phyloP scores from a whole-genome alignment of 257 asterid species.

The Galeopsis tetrahit region DNA sequence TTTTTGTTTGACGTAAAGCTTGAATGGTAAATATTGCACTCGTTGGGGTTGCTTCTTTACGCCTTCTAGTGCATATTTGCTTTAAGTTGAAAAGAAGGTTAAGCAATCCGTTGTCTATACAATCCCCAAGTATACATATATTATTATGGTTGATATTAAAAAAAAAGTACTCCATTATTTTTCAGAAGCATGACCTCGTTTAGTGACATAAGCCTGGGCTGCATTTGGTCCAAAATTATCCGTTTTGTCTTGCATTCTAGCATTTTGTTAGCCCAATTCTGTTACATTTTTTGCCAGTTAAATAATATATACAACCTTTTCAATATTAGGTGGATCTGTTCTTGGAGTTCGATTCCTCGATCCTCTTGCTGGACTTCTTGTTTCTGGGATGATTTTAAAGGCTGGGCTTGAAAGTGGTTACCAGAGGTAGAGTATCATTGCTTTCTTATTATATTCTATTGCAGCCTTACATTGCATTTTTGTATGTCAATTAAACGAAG shows the following conservation, averaged over 20 bases:
- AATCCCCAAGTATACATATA: neutral
- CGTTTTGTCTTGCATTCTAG: neutral
- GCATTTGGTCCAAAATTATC: constrained; percentile 8
- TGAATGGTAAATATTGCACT: too few relatives aligned
- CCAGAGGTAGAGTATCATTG: constrained; percentile 62
- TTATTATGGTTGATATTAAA: neutral
- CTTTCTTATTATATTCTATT: neutral
- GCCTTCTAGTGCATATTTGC: neutral
- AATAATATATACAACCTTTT: neutral
- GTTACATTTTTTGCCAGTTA: neutral
- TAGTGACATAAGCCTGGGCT: neutral
- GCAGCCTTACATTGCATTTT: neutral
- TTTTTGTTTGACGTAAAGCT: constrained; percentile 2
- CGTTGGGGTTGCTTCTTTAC: too few relatives aligned
- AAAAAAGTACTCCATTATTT: too few relatives aligned
- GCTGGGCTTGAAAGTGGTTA: constrained; percentile 93
- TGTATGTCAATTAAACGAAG: neutral
- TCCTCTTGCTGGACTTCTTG: constrained; percentile 95
- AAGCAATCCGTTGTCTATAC: neutral
- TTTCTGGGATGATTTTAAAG: constrained; percentile 91
- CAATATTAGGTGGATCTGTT: constrained; percentile 77
- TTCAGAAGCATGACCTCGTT: constrained; percentile 8
- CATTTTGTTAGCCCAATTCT: neutral
- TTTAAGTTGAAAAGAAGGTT: neutral
- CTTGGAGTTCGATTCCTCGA: constrained; percentile 89